Evolutionary conservation across 1,139 yeast genomes (phyloP).

Genomic region (Nakaseomyces nivariensis): DNA sequence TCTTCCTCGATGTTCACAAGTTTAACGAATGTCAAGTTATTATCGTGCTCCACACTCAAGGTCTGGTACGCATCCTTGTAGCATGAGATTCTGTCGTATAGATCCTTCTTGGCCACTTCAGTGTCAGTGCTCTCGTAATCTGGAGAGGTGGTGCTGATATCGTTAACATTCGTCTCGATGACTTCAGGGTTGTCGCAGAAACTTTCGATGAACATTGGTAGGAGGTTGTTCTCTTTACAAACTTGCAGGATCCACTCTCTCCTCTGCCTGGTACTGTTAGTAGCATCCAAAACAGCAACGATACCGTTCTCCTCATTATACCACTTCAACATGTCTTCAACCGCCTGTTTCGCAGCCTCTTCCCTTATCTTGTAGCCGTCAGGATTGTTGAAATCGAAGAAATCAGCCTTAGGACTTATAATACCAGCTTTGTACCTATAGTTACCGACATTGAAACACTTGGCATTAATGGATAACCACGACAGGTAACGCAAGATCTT

Average conservation of each 20-base stretch:
- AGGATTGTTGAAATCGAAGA: constrained; percentile 58
- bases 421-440: constrained; percentile 57
- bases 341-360: constrained; percentile 63
- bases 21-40: constrained; percentile 71
- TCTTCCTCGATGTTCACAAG: constrained; percentile 81
- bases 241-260: constrained; percentile 55
- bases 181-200: constrained; percentile 79
- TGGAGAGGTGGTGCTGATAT: constrained; percentile 80
- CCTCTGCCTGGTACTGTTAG: constrained; percentile 65
- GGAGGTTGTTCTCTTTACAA: constrained; percentile 59
- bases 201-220: constrained; percentile 87
- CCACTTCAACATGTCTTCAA: constrained; percentile 84
- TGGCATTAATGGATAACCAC: constrained; percentile 84
- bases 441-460: constrained; percentile 81
- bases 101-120: constrained; percentile 63
- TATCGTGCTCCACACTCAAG: constrained; percentile 45
- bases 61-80: constrained; percentile 74
- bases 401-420: constrained; percentile 59
- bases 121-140: constrained; percentile 70
- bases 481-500: constrained; percentile 76
- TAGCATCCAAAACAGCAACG: constrained; percentile 88
- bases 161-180: constrained; percentile 68
- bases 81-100: constrained; percentile 58
- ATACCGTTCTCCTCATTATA: constrained; percentile 69
- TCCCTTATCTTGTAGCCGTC: constrained; percentile 55